Base-by-base conservation (phyloP, 106 monocot species). In the Dendrobium officinale region DNA sequence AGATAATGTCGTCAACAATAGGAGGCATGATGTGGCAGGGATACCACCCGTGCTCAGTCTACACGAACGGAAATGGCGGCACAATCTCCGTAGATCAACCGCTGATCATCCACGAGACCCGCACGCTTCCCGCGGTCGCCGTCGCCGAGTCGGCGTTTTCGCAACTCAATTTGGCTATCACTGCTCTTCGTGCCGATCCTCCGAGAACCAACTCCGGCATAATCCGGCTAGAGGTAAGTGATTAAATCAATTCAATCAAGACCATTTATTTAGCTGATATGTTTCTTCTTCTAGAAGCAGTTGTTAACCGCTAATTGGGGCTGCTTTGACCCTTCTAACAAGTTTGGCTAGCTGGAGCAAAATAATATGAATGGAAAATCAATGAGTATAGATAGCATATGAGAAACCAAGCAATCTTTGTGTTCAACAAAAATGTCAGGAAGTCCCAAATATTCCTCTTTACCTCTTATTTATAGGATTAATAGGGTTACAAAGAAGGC, bases 171-270 rank as follows among this genome's bases (percentile, higher is more conserved):
- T 61, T 66, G 58, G 84, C 84, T 5, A 26, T 84, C 64, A 61
- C 84, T 41, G 84, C 84, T 4, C 64, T 84, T 31, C 29, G 1
- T n/a, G 61, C 22, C 16, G 48, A 74, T n/a, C 79, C 79, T 43
- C 96, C 96, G 6, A 61, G 24, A n/a, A 77, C 81, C 33, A 44
- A 61, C 45, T 96, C 96, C 51, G 96, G 96, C 58, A 92, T 96
- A 79, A 92, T 96, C 80, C 90, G 96, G 2, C 74, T 96, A 67
- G 86, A 96, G 93, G 95, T 91, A 72, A 75, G 4, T 61, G 15
- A 78, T 40, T 37, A 4, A 10, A 33, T 41, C 37, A 27, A 17
- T 20, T 54, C 7, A 16, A 7, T 48, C 6, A 48, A 1, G 48
- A 7, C 11, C 48, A 48, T 48, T 7, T 48, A 37, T 37, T 37